Evolutionary conservation across 192 early-diverging fungal genomes (phyloP).

Genomic region (Linderina pennispora): DNA sequence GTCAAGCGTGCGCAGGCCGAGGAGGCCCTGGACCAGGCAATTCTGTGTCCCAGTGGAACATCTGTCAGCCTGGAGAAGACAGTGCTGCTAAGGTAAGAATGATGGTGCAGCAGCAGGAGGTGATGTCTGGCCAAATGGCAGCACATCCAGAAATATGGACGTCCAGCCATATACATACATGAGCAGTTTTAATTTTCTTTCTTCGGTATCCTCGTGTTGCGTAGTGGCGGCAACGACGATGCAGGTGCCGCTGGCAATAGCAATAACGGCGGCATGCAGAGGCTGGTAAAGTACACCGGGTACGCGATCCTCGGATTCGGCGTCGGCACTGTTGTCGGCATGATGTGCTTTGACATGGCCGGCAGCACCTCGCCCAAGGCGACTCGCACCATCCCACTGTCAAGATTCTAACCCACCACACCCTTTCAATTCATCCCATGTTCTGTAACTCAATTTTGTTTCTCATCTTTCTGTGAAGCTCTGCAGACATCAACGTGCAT

Average conservation of each 20-base stretch:
- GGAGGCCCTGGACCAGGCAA: conserved; percentile 33
- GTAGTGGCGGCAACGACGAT: not conserved
- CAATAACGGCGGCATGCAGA: conserved; percentile 1
- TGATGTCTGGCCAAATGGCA: no score
- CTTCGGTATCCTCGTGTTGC: no score
- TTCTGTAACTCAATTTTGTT: no score
- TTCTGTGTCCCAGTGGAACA: conserved; percentile 21
- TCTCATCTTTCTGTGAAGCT: no score
- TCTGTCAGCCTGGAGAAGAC: not conserved
- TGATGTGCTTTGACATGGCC: conserved; percentile 38
- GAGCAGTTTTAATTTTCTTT: no score
- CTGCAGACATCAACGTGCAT: no score
- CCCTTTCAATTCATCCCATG: no score
- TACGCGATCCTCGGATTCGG: conserved; percentile 43
- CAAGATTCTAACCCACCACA: no score
- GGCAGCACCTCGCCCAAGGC: conserved; percentile 20
- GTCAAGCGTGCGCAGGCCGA: conserved; percentile 19
- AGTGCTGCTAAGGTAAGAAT: not conserved
- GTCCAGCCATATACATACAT: no score
- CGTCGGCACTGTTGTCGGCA: conserved; percentile 39
- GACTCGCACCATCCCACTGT: conserved; percentile 35
- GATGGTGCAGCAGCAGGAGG: not conserved
- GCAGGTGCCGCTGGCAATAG: not conserved
- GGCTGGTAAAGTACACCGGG: conserved; percentile 34
- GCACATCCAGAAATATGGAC: no score